phyloP scores from a whole-genome alignment of 2,329 filamentous ascomycete species.

The Ophiosphaerella korrae region DNA sequence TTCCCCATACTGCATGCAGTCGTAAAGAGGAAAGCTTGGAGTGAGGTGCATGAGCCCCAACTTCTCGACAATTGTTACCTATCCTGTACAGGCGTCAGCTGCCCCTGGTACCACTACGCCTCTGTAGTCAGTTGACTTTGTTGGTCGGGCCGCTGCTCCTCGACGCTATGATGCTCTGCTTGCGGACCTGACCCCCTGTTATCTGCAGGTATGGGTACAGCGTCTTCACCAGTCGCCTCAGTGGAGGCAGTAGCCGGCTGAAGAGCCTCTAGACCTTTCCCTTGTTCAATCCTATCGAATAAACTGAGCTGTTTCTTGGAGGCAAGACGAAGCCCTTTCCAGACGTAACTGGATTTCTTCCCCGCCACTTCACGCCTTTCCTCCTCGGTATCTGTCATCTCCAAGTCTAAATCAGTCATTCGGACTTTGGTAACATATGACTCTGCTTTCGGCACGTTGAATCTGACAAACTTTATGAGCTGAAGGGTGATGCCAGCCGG shows the following conservation, averaged over 20 bases:
- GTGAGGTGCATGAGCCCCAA: conserved; percentile 22
- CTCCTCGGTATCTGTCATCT: conserved; percentile 72
- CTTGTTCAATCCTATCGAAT: conserved; percentile 83
- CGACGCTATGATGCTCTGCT: conserved; percentile 43
- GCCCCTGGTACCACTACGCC: conserved; percentile 36
- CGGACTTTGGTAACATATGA: conserved; percentile 75
- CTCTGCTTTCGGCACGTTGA: conserved; percentile 70
- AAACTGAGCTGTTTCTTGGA: conserved; percentile 72
- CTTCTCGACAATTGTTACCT: conserved; percentile 34
- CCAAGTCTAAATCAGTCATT: conserved; percentile 82
- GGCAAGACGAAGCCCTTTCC: conserved; percentile 84
- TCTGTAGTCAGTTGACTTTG: conserved; percentile 44
- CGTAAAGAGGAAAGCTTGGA: conserved; percentile 34
- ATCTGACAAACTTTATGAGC: conserved; percentile 56
- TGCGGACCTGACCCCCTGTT: conserved; percentile 44
- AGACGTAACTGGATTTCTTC: conserved; percentile 84
- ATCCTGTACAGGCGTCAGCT: conserved; percentile 32
- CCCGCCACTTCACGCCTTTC: conserved; percentile 66
- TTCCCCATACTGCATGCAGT: conserved; percentile 41
- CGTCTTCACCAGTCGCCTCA: conserved; percentile 42
- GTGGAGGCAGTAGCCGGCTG: conserved; percentile 42
- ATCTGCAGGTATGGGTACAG: conserved; percentile 41
- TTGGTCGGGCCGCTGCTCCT: conserved; percentile 49
- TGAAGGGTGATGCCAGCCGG: conserved; percentile 20
- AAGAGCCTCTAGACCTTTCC: conserved; percentile 68